A percentile compares a stretch with the other conserved stretches of the same genome.
phyloP scores from a whole-genome alignment of 352 stramenopile species.

The Globisporangium middletonii region DNA sequence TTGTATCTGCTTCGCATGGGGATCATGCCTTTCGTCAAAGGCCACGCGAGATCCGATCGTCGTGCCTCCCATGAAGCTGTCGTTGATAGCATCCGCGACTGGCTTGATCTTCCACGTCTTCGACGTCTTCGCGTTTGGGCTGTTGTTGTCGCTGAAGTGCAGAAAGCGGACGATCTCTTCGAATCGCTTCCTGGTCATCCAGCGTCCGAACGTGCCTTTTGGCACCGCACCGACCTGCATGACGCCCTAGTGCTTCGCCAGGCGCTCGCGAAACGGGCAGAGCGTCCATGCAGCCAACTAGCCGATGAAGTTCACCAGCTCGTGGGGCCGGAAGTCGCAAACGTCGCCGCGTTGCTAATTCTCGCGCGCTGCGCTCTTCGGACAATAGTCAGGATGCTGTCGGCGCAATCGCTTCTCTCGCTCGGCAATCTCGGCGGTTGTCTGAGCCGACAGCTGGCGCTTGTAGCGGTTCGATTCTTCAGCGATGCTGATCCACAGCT shows the following conservation, averaged over 20 bases:
- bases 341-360: neutral
- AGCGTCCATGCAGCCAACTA: neutral
- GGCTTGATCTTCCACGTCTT: neutral
- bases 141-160: neutral
- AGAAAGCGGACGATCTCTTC: neutral
- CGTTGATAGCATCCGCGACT: neutral
- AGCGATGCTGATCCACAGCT: neutral
- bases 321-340: neutral
- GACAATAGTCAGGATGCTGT: neutral
- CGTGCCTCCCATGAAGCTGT: neutral
- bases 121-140: neutral
- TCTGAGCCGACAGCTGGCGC: neutral
- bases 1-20: neutral
- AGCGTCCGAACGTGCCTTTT: neutral
- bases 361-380: neutral
- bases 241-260: neutral
- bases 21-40: neutral
- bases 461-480: neutral
- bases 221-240: neutral
- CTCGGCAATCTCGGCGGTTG: neutral
- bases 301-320: neutral
- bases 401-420: neutral
- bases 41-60: neutral
- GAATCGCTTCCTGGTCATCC: neutral
- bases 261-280: neutral